phyloP scores from a whole-genome alignment of 2,329 filamentous ascomycete genomes.

The Pseudopithomyces maydicus region DNA sequence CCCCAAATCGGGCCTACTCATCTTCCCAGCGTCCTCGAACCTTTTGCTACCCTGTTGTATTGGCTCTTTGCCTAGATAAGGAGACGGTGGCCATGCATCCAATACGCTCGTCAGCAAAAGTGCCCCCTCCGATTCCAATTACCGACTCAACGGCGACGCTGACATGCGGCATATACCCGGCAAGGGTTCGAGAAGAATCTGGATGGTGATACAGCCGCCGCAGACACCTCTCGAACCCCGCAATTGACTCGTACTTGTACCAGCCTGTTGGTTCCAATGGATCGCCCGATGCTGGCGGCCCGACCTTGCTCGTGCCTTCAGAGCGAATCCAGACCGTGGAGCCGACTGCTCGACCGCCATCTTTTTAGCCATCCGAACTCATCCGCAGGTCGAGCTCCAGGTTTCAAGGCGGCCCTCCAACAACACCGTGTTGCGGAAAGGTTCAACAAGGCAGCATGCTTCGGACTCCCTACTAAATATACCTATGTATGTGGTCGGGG shows the following conservation, averaged over 20 bases:
- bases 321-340: no score
- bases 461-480: neutral
- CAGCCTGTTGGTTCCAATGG: neutral
- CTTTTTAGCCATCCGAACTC: neutral
- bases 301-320: no score
- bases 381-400: neutral
- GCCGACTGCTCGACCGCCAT: neutral
- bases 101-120: neutral
- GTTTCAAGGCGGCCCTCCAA: neutral
- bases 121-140: neutral
- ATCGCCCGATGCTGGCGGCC: neutral
- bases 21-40: neutral
- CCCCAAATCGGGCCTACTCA: constrained; percentile 1
- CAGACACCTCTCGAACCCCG: neutral
- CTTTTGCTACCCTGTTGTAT: neutral
- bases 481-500: neutral
- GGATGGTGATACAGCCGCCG: constrained; percentile 1
- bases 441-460: neutral
- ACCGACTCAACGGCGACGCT: constrained; percentile 3
- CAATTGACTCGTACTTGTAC: neutral
- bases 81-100: neutral
- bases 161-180: neutral
- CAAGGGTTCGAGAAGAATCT: constrained; percentile 7
- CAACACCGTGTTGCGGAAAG: neutral
- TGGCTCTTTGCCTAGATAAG: neutral